Percentiles rank a stretch among this genome's conserved stretches.
Evolutionary conservation across 305 asterid genomes (phyloP).

Genomic region (Striga hermonthica): DNA sequence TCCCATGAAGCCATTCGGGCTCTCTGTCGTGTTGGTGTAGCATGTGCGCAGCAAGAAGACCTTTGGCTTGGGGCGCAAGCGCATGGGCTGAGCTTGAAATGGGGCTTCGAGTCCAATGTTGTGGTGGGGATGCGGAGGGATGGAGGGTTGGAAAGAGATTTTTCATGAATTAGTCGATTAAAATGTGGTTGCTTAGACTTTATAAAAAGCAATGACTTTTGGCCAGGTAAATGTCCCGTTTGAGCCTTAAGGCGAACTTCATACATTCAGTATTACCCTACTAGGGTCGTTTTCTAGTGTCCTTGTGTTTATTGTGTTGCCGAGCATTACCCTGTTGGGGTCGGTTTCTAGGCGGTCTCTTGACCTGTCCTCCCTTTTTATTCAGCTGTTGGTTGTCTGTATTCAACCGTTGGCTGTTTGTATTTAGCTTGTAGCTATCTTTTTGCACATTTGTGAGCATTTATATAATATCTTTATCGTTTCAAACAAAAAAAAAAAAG

Average conservation of each 20-base stretch:
- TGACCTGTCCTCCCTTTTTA: too few species aligned
- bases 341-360: too few species aligned
- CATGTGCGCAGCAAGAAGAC: constrained; percentile 48
- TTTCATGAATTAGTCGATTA: constrained; percentile 44
- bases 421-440: too few species aligned
- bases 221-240: constrained; percentile 44
- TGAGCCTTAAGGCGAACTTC: constrained; percentile 38
- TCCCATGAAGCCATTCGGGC: constrained; percentile 35
- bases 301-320: too few species aligned
- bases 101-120: constrained; percentile 41
- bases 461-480: too few species aligned
- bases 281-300: constrained; percentile 50
- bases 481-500: too few species aligned
- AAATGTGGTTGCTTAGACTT: constrained; percentile 49
- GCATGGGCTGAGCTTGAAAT: constrained; percentile 49
- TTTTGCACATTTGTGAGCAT: too few species aligned
- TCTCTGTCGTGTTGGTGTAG: constrained; percentile 50
- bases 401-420: too few species aligned
- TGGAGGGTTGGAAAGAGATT: constrained; percentile 45
- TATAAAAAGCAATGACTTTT: constrained; percentile 51
- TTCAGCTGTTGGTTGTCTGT: too few species aligned
- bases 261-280: constrained; percentile 45
- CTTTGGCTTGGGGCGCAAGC: constrained; percentile 49
- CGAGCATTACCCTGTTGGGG: too few species aligned
- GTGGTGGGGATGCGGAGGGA: constrained; percentile 53